These are phyloP conservation scores for Selenicereus undatus DNA, from an alignment of 148 eudicot species.

Conservation along the genomic window DNA sequence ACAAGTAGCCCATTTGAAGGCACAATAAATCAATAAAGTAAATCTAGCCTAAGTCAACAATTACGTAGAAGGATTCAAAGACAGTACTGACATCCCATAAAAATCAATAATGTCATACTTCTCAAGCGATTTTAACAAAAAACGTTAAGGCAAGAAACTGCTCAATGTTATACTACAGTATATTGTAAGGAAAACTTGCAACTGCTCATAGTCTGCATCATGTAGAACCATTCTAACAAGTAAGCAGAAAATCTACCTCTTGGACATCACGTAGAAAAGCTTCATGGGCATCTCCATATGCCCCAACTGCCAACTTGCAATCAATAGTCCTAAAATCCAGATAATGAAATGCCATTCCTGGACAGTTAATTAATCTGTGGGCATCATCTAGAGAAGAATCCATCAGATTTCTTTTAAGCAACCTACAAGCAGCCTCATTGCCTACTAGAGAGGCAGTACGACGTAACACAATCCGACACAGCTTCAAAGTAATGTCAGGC, in stretches of 20 bases:
- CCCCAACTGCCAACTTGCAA: slow-evolving; percentile 46
- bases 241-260: slow-evolving; percentile 27
- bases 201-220: too few relatives aligned
- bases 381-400: neutral
- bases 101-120: neutral
- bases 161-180: too few relatives aligned
- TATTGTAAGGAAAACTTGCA: too few relatives aligned
- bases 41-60: too few relatives aligned
- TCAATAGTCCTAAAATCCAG: slow-evolving; percentile 37
- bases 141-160: neutral
- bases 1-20: neutral
- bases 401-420: neutral
- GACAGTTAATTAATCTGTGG: neutral
- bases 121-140: too few relatives aligned
- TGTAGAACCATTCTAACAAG: slow-evolving; percentile 1
- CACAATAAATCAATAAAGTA: neutral
- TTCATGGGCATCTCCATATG: slow-evolving; percentile 43
- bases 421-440: too few relatives aligned
- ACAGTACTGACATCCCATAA: neutral
- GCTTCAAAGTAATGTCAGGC: slow-evolving; percentile 44
- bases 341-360: neutral
- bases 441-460: slow-evolving; percentile 39
- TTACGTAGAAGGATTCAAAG: neutral
- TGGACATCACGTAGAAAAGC: slow-evolving; percentile 43
- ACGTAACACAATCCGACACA: slow-evolving; percentile 50